Conservation (phyloP, 1,284 basidiomycete genomes). For the Ceratobasidium sp. region DNA sequence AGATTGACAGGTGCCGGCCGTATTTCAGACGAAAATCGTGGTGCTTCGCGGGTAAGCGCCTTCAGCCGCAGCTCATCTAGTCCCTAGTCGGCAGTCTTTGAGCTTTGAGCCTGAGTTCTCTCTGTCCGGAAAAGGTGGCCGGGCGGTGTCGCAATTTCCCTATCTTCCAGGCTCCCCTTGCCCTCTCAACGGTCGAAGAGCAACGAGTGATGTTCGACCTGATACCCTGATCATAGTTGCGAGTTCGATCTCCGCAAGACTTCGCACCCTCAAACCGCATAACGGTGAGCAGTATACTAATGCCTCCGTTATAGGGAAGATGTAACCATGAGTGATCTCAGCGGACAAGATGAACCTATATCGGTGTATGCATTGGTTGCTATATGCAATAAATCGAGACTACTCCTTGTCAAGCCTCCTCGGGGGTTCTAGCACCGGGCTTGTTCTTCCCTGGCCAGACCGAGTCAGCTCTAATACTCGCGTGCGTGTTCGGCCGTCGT, state of each 20-base stretch:
- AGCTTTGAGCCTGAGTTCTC: neutral
- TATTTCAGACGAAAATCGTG: neutral
- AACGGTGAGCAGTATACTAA: neutral
- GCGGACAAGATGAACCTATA: neutral
- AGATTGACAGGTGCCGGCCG: neutral
- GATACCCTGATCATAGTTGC: neutral
- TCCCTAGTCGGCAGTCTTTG: slow-evolving; percentile 2
- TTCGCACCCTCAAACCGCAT: neutral
- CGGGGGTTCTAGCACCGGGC: slow-evolving; percentile 10
- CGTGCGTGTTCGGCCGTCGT: neutral
- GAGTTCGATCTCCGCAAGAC: neutral
- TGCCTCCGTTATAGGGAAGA: neutral
- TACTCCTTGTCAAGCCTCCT: neutral
- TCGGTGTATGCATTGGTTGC: slow-evolving; percentile 4
- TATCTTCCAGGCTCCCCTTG: neutral
- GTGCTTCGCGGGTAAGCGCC: neutral
- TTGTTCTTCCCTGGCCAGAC: neutral
- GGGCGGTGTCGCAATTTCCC: neutral
- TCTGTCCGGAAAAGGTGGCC: neutral
- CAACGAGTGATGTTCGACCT: neutral
- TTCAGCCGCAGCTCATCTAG: neutral
- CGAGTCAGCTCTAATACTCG: neutral
- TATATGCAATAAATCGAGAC: neutral
- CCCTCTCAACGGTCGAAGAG: slow-evolving; percentile 5
- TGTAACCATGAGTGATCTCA: neutral